A percentile compares a stretch with the other conserved stretches of the same genome.
phyloP scores from a whole-genome alignment of 2,329 filamentous ascomycete genomes.

The Biscogniauxia mediterranea region DNA sequence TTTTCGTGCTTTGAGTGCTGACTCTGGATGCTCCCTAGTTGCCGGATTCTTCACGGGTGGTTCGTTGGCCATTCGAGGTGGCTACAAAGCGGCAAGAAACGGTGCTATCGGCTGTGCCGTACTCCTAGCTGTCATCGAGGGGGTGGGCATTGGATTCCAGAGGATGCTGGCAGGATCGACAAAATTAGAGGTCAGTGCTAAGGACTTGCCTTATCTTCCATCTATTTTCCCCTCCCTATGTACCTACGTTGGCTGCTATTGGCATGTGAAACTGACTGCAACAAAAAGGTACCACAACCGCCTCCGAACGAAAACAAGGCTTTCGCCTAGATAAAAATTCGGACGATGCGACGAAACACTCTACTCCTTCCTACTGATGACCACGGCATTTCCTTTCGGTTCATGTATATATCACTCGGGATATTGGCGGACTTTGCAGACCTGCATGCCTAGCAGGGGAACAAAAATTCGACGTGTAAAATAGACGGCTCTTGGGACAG shows the following conservation, averaged over 20 bases:
- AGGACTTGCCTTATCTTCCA: not conserved
- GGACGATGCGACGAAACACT: conserved; percentile 22
- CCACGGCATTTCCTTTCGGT: conserved; percentile 13
- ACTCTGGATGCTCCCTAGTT: conserved; percentile 35
- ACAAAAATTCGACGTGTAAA: conserved; percentile 24
- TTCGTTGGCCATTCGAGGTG: conserved; percentile 85
- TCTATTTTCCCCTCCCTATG: not conserved
- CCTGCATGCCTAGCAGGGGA: conserved; percentile 14
- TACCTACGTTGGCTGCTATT: not conserved
- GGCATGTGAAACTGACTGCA: conserved; percentile 12
- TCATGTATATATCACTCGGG: conserved; percentile 30
- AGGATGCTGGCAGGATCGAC: conserved; percentile 91
- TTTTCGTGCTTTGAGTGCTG: not conserved
- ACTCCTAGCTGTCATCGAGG: conserved; percentile 92
- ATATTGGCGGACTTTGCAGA: conserved; percentile 25
- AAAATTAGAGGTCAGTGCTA: conserved; percentile 65
- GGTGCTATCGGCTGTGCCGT: conserved; percentile 95
- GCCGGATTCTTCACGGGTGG: conserved; percentile 97
- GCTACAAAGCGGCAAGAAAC: conserved; percentile 87
- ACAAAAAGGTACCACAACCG: conserved; percentile 30
- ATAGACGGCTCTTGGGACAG: conserved; percentile 23
- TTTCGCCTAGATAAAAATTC: conserved; percentile 29
- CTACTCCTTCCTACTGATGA: conserved; percentile 24
- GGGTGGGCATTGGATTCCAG: conserved; percentile 93
- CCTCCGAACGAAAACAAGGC: conserved; percentile 33